Percentiles rank a stretch among this genome's conserved stretches.
phyloP scores from a whole-genome alignment of 2,329 filamentous ascomycete genomes.

The Nothophaeocryptopus gaeumannii region DNA sequence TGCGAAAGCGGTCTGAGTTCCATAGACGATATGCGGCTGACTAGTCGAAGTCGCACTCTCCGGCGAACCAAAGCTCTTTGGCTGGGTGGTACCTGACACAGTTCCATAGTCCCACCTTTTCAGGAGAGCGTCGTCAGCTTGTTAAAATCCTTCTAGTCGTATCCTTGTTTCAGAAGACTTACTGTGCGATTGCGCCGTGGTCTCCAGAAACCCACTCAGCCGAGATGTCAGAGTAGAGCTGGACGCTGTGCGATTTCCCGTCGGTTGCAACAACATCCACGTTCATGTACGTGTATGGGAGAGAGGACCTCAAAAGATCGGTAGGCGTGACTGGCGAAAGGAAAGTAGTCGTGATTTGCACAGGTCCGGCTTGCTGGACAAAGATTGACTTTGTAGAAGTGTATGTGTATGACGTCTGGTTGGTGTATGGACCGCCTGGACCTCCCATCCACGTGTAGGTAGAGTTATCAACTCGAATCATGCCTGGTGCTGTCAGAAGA shows the following conservation, averaged over 20 bases:
- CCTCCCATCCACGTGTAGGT: constrained; percentile 43
- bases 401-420: constrained; percentile 64
- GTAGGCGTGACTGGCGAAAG: constrained; percentile 11
- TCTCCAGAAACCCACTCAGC: constrained; percentile 71
- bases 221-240: constrained; percentile 70
- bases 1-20: constrained; percentile 20
- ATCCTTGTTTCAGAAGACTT: too few relatives aligned
- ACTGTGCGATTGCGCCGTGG: constrained; percentile 48
- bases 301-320: constrained; percentile 51
- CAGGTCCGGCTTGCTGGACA: constrained; percentile 50
- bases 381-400: constrained; percentile 71
- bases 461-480: constrained; percentile 65
- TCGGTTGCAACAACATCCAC: constrained; percentile 62
- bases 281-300: constrained; percentile 68
- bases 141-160: too few relatives aligned
- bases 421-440: constrained; percentile 50
- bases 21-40: constrained; percentile 12
- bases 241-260: constrained; percentile 60
- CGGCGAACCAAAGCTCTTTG: constrained; percentile 1
- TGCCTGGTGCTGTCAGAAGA: constrained; percentile 33
- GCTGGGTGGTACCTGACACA: constrained; percentile 5
- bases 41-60: constrained; percentile 6
- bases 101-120: constrained; percentile 54
- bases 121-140: too few relatives aligned
- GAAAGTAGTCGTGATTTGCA: constrained; percentile 17